Conservation (phyloP, 306 rosid species). For the Cucumis sativus region DNA sequence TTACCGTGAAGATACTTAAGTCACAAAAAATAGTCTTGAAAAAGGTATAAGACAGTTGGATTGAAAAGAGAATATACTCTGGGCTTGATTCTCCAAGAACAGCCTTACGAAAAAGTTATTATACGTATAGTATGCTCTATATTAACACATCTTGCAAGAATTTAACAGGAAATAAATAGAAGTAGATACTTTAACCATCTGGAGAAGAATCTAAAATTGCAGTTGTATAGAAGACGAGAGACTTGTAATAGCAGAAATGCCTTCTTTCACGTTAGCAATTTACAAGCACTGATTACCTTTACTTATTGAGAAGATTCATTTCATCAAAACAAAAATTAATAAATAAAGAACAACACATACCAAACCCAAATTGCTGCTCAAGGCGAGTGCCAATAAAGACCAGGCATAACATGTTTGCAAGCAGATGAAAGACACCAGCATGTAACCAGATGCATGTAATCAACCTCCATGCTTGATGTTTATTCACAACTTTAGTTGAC, state of each 20-base stretch:
- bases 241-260: not conserved
- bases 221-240: not conserved
- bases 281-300: not conserved
- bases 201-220: not conserved
- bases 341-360: conserved; percentile 18
- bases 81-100: not conserved
- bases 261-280: not conserved
- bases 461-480: conserved; percentile 79
- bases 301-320: not conserved
- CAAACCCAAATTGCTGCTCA: conserved; percentile 84
- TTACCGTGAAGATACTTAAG: not conserved
- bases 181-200: not conserved
- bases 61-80: not conserved
- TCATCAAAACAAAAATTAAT: not conserved
- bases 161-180: not conserved
- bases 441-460: conserved; percentile 83
- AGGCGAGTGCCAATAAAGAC: conserved; percentile 77
- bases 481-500: conserved; percentile 40
- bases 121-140: not conserved
- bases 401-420: conserved; percentile 66
- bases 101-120: not conserved
- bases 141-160: not conserved
- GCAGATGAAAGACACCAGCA: conserved; percentile 72
- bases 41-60: not conserved
- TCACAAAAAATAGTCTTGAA: not conserved